phyloP scores from a whole-genome alignment of 2,329 filamentous ascomycete genomes.

The Ophiocordyceps sinensis region DNA sequence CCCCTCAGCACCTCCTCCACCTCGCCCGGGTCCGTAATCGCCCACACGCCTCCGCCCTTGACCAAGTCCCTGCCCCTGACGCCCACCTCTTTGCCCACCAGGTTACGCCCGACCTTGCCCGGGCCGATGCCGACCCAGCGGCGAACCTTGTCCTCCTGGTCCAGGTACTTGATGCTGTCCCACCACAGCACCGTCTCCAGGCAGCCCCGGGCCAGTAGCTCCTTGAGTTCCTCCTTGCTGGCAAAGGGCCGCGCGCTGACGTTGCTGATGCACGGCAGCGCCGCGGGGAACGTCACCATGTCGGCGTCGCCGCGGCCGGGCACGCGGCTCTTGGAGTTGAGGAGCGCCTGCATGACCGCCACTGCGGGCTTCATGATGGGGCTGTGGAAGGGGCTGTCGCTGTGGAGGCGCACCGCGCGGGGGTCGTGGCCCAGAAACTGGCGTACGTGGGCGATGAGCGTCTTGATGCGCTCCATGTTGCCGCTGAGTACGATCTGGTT shows the following conservation, averaged over 20 bases:
- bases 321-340: conserved; percentile 43
- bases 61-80: conserved; percentile 64
- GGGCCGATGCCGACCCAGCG: conserved; percentile 88
- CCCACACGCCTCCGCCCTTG: conserved; percentile 88
- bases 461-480: conserved; percentile 67
- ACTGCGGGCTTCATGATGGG: conserved; percentile 82
- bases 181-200: conserved; percentile 94
- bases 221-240: conserved; percentile 59
- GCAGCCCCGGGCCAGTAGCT: conserved; percentile 65
- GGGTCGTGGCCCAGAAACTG: conserved; percentile 90
- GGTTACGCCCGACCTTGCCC: conserved; percentile 81
- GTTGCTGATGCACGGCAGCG: conserved; percentile 72
- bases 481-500: conserved; percentile 93
- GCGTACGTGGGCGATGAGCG: conserved; percentile 67
- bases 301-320: conserved; percentile 41
- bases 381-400: conserved; percentile 81
- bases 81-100: conserved; percentile 90
- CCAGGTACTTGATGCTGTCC: conserved; percentile 80
- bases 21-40: conserved; percentile 66
- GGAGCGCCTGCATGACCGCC: conserved; percentile 52
- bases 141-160: conserved; percentile 66
- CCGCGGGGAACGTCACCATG: conserved; percentile 60
- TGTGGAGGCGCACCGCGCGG: conserved; percentile 71
- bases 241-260: conserved; percentile 67
- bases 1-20: conserved; percentile 53